A percentile compares a stretch with the other conserved stretches of the same genome.
Conservation (phyloP, 495 filamentous ascomycete genomes). For the Xylaria grammica region DNA sequence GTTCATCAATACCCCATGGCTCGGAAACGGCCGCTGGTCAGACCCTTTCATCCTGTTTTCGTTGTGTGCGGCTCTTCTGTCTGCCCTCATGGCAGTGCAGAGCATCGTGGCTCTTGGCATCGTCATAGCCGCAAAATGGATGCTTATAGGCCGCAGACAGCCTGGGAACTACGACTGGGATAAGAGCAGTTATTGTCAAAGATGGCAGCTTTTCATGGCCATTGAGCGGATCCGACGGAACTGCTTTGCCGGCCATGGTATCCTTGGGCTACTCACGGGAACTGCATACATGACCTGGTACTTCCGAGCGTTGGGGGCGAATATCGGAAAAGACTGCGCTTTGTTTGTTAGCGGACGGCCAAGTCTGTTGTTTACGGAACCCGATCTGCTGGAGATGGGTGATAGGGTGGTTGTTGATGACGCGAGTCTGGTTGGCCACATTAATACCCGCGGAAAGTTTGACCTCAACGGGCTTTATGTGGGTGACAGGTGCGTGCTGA, state of each 20-base stretch:
- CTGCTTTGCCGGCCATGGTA: slow-evolving; percentile 48
- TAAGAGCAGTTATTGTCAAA: slow-evolving; percentile 47
- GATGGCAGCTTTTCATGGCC: slow-evolving; percentile 52
- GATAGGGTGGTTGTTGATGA: slow-evolving; percentile 54
- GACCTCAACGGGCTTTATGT: slow-evolving; percentile 48
- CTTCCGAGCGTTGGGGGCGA: slow-evolving; percentile 50
- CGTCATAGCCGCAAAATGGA: slow-evolving; percentile 47
- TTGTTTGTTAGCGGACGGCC: slow-evolving; percentile 51
- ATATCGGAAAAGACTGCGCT: slow-evolving; percentile 51
- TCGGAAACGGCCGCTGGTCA: slow-evolving; percentile 29
- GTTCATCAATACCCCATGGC: slow-evolving; percentile 12
- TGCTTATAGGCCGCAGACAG: slow-evolving; percentile 46
- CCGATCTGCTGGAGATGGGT: slow-evolving; percentile 51
- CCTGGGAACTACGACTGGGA: slow-evolving; percentile 56
- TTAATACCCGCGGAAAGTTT: slow-evolving; percentile 54
- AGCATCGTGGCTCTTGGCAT: slow-evolving; percentile 40
- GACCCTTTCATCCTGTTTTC: slow-evolving; percentile 40
- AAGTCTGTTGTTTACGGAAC: slow-evolving; percentile 54
- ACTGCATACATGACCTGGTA: slow-evolving; percentile 47
- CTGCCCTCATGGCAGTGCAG: slow-evolving; percentile 37
- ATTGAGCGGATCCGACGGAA: slow-evolving; percentile 49
- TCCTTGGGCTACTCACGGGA: slow-evolving; percentile 49
- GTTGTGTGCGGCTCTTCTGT: slow-evolving; percentile 35
- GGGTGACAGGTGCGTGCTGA: slow-evolving; percentile 49
- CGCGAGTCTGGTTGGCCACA: slow-evolving; percentile 52